Evolutionary conservation across 768 basidiomycete species (phyloP), one percentile per base, ranked within the genome.

Genomic region (Clitopilus passeckerianus): DNA sequence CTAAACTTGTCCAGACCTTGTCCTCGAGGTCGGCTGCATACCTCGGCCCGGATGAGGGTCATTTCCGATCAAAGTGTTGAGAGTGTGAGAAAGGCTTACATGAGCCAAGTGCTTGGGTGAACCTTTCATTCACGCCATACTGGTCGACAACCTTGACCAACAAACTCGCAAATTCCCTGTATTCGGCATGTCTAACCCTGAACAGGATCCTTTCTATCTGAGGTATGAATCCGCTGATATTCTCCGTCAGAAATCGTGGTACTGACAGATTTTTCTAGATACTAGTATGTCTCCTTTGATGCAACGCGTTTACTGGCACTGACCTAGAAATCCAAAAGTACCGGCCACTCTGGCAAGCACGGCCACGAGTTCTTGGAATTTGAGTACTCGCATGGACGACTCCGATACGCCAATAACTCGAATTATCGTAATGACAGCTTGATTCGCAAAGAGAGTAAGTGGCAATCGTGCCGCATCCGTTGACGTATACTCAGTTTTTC

Each of bases 321-420:
- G 53, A 60, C 57, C 24, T 44, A 14, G 53, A 15, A 41, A 41
- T 54, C 46, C 61, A 34, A n/a, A 71, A 93, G 92, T 74, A 96
- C 95, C 30, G 96, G 97, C n/a, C 96, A 99, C 74, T 95, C 94
- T 67, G 96, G 96, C 61, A 95, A 95, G 72, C 95, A 96, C 67
- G 95, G 94, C 20, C 95, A 97, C 76, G 95, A 97, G 72, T 98
- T 98, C 72, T 82, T 99, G 52, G 96, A 99, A 72, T 99, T 98
- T 67, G 96, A 98, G 73, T 98, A 98, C 77, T 90, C 93, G 14
- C 92, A 95, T 77, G 96, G 96, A 37, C 89, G 96, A 64, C 82
- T 98, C 58, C 86, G 97, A 65, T 99, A 98, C 72, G 97, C 97
- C 62, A 96, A 98, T 80, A 98, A 98, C 80, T 98, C 96, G 9